Percentiles rank a stretch among this genome's conserved stretches.
These are phyloP conservation scores for Naganishia cerealis DNA, from an alignment of 1,284 basidiomycete genomes.

Conservation along the genomic window DNA sequence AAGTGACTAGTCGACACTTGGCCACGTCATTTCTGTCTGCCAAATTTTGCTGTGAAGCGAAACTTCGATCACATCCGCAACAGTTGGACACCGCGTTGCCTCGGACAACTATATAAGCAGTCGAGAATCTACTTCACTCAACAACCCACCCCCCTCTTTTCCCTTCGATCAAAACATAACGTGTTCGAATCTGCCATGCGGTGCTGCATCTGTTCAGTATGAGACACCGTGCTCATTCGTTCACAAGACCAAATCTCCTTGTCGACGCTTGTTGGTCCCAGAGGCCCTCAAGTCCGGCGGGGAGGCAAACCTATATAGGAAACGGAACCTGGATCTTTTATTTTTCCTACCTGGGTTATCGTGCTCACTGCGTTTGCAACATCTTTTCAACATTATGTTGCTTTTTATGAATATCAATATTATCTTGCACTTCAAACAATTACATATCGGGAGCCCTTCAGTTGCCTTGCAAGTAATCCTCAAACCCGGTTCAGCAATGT, in stretches of 20 bases:
- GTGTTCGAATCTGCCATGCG: constrained; percentile 36
- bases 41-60: not conserved
- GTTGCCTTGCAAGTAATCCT: no score
- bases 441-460: no score
- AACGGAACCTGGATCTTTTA: constrained; percentile 31
- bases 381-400: constrained; percentile 3
- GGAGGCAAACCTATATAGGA: constrained; percentile 34
- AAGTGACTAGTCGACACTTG: no score
- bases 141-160: constrained; percentile 5
- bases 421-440: not conserved
- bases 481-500: no score
- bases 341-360: constrained; percentile 27
- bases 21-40: not conserved
- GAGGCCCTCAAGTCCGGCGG: constrained; percentile 29
- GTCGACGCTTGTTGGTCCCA: constrained; percentile 26
- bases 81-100: not conserved
- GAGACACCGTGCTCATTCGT: constrained; percentile 35
- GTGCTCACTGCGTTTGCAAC: constrained; percentile 34
- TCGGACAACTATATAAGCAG: constrained; percentile 3
- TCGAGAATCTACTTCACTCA: not conserved
- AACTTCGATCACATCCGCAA: not conserved
- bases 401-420: not conserved
- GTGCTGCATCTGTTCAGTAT: constrained; percentile 26
- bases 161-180: constrained; percentile 34
- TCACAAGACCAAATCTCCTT: constrained; percentile 31